Percentiles rank a stretch among this genome's conserved stretches.
These are phyloP conservation scores for Rhexocercosporidium sp. DNA, from an alignment of 2,329 filamentous ascomycete species.

Conservation along the genomic window DNA sequence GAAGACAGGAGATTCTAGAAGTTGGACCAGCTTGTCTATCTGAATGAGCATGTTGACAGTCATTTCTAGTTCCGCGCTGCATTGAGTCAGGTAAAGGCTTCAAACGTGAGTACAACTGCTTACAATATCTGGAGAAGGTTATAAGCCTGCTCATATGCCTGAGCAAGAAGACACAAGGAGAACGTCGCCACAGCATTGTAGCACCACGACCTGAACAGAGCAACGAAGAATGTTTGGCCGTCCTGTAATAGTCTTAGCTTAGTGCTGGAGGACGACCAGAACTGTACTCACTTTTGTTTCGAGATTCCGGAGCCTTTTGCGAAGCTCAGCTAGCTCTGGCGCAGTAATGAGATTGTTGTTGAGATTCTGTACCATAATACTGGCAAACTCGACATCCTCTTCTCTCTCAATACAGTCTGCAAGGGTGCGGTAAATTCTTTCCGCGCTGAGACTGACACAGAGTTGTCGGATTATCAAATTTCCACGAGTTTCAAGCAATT, in stretches of 20 bases:
- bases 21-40: slow-evolving; percentile 96
- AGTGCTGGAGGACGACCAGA: background rate
- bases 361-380: slow-evolving; percentile 98
- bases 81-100: slow-evolving; percentile 37
- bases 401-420: slow-evolving; percentile 98
- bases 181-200: slow-evolving; percentile 98
- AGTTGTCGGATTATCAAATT: slow-evolving; percentile 97
- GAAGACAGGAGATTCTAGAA: slow-evolving; percentile 96
- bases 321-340: slow-evolving; percentile 87
- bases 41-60: slow-evolving; percentile 98
- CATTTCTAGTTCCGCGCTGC: slow-evolving; percentile 94
- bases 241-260: slow-evolving; percentile 59
- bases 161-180: slow-evolving; percentile 90
- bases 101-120: slow-evolving; percentile 8
- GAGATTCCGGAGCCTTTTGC: slow-evolving; percentile 87
- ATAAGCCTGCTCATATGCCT: slow-evolving; percentile 98
- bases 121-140: slow-evolving; percentile 95
- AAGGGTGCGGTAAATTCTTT: slow-evolving; percentile 92
- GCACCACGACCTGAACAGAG: slow-evolving; percentile 95
- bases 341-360: slow-evolving; percentile 99
- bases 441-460: slow-evolving; percentile 89
- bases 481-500: slow-evolving; percentile 87
- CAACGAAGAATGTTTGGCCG: slow-evolving; percentile 92
- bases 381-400: slow-evolving; percentile 97
- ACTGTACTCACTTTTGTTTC: slow-evolving; percentile 72